Evolutionary conservation across 1,284 basidiomycete species (phyloP).

Genomic region (Vanrija pseudolonga): DNA sequence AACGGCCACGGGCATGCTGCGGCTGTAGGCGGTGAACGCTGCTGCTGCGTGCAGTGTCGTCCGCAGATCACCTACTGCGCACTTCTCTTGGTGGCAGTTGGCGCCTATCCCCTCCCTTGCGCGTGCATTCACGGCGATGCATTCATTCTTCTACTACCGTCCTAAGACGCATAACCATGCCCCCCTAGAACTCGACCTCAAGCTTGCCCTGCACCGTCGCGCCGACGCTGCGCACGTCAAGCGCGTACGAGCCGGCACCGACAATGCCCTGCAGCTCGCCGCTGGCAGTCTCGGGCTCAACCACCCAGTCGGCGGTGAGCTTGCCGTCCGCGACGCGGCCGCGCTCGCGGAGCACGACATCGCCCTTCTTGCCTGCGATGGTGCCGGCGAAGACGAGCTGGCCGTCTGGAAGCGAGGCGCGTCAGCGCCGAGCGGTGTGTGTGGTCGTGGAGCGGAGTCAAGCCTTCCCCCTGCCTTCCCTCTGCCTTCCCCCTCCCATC

Average conservation of each 20-base stretch:
- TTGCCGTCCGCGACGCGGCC: neutral
- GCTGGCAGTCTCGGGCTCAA: neutral
- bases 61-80: no score
- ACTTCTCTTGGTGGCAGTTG: no score
- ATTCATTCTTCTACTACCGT: no score
- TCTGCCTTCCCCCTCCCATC: neutral
- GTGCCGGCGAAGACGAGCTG: conserved; percentile 10
- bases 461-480: neutral
- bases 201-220: neutral
- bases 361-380: conserved; percentile 7
- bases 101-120: no score
- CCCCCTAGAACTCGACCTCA: neutral
- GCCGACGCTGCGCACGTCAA: neutral
- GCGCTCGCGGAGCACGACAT: conserved; percentile 4
- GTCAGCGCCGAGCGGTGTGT: no score
- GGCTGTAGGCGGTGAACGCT: no score
- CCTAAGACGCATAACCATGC: no score
- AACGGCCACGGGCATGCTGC: no score
- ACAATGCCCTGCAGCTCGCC: conserved; percentile 6
- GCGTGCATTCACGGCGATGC: no score
- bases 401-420: no score
- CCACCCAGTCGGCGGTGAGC: conserved; percentile 2
- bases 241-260: neutral
- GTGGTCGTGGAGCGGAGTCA: neutral
- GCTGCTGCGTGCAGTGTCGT: no score